These are phyloP conservation scores for Backusella morwellensis DNA, from an alignment of 192 early-diverging fungal species.

Conservation along the genomic window DNA sequence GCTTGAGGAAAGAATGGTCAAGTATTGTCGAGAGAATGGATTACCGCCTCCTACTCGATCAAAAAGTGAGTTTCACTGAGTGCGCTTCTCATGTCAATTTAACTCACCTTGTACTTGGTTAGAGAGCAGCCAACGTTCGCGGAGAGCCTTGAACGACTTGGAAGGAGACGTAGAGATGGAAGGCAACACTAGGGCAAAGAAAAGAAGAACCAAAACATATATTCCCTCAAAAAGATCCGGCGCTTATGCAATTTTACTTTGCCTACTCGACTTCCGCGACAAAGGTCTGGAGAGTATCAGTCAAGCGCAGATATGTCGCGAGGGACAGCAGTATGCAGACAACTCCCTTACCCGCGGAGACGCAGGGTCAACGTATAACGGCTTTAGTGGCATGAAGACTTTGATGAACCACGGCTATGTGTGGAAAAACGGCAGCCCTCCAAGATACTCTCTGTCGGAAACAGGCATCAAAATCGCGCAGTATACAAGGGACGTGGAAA, in stretches of 20 bases:
- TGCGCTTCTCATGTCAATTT: neutral
- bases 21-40: slow-evolving; percentile 56
- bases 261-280: slow-evolving; percentile 46
- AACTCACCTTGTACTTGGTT: neutral
- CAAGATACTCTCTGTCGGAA: slow-evolving; percentile 68
- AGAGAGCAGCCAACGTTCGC: neutral
- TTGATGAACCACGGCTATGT: slow-evolving; percentile 69
- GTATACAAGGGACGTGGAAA: slow-evolving; percentile 13
- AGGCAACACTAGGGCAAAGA: neutral
- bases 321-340: slow-evolving; percentile 66
- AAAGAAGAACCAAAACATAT: slow-evolving; percentile 46
- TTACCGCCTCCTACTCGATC: slow-evolving; percentile 36
- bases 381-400: slow-evolving; percentile 77
- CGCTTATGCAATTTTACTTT: slow-evolving; percentile 77
- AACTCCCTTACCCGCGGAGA: slow-evolving; percentile 60
- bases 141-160: neutral
- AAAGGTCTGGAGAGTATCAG: slow-evolving; percentile 38
- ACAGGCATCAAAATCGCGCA: slow-evolving; percentile 64
- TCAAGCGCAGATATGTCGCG: slow-evolving; percentile 68
- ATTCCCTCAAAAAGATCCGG: slow-evolving; percentile 77
- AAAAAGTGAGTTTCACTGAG: neutral
- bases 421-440: slow-evolving; percentile 56
- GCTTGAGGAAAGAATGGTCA: slow-evolving; percentile 50
- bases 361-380: slow-evolving; percentile 58
- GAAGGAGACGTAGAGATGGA: neutral